Conservation (phyloP, 768 basidiomycete genomes). For the Solioccasus polychromus region DNA sequence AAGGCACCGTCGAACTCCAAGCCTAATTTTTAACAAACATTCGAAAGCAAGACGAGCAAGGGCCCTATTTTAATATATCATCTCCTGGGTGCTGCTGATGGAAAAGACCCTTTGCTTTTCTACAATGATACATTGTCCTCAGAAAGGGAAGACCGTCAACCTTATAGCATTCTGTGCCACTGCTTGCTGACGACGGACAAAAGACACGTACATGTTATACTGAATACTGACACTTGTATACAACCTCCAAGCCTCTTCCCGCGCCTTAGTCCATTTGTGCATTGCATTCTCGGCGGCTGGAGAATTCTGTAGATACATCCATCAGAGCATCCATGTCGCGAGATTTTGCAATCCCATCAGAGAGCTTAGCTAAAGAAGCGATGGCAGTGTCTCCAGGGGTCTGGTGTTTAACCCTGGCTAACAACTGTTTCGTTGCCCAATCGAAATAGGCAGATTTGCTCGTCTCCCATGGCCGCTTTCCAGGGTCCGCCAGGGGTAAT, state of each 20-base stretch:
- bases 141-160: not conserved
- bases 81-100: no score
- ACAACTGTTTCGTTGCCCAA: slow-evolving; percentile 66
- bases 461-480: slow-evolving; percentile 77
- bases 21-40: no score
- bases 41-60: no score
- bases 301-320: slow-evolving; percentile 6
- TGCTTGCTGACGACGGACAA: not conserved
- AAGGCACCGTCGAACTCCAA: no score
- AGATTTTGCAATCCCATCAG: slow-evolving; percentile 17
- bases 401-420: slow-evolving; percentile 33
- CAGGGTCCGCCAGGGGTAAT: slow-evolving; percentile 44
- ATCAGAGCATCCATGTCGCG: slow-evolving; percentile 19
- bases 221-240: not conserved
- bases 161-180: slow-evolving; percentile 1
- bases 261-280: not conserved
- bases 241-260: no score
- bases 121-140: not conserved
- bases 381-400: slow-evolving; percentile 20
- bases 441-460: slow-evolving; percentile 70
- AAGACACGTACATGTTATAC: not conserved
- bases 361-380: slow-evolving; percentile 16
- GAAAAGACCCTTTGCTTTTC: no score
- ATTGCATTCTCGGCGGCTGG: not conserved
- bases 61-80: no score